phyloP scores from a whole-genome alignment of 257 asterid species.

The Paraleonurus japonicus region DNA sequence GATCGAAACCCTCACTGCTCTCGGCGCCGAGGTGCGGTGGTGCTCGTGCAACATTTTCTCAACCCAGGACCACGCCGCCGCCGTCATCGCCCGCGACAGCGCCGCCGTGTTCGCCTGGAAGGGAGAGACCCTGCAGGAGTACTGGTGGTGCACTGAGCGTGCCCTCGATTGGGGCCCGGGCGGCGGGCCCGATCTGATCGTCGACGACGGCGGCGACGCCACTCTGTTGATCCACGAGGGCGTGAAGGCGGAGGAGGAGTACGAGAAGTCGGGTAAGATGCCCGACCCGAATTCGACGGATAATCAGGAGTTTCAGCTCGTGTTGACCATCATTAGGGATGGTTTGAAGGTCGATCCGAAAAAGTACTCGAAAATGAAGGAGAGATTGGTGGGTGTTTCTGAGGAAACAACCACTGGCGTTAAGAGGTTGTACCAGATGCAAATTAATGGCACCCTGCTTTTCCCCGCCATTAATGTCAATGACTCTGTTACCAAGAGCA shows the following conservation, averaged over 20 bases:
- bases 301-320: constrained; percentile 78
- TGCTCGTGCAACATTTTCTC: constrained; percentile 92
- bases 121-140: constrained; percentile 82
- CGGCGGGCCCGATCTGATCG: constrained; percentile 83
- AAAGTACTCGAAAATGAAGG: constrained; percentile 72
- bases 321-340: constrained; percentile 60
- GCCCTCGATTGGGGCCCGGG: constrained; percentile 88
- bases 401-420: constrained; percentile 96
- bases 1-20: constrained; percentile 72
- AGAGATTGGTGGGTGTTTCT: constrained; percentile 82
- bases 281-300: constrained; percentile 83
- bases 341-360: constrained; percentile 66
- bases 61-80: constrained; percentile 88
- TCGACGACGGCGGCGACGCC: constrained; percentile 89
- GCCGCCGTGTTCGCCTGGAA: constrained; percentile 95
- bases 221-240: constrained; percentile 86
- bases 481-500: constrained; percentile 93
- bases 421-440: constrained; percentile 93
- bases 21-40: constrained; percentile 93
- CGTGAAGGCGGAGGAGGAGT: constrained; percentile 85
- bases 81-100: constrained; percentile 84
- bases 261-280: constrained; percentile 45
- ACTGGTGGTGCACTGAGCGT: constrained; percentile 97
- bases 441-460: constrained; percentile 63
- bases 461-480: constrained; percentile 87